Evolutionary conservation across 1,284 basidiomycete species (phyloP), one percentile per base, ranked within the genome.

Genomic region (Fomes fomentarius): DNA sequence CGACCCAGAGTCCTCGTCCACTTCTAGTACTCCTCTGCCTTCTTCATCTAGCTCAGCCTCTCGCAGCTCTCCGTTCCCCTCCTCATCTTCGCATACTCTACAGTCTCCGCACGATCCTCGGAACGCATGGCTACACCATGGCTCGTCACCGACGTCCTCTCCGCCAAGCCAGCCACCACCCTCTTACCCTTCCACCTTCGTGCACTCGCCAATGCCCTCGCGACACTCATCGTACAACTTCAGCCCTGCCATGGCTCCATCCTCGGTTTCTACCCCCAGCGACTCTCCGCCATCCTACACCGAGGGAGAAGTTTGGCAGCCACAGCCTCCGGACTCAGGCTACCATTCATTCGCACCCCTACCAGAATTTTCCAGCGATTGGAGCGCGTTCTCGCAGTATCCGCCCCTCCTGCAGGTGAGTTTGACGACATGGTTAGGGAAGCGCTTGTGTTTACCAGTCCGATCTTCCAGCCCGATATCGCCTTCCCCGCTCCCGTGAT

Each of bases 91-190:
- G 2, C 34, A 39, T 14, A 28, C 22, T 60, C 59, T 30, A 41
- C 58, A 14, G 48, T 63, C 45, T 15, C 17, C 22, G 24, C 22
- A 21, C 33, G 34, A 33, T 62, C 63, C 26, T 69, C 67, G 4
- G 64, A 75, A 54, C 74, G 83, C 4, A 84, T 87, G 74, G 85
- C 85, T 0, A 67, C 84, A 0, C 82, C 84, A 15, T 73, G 87
- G 1, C 66, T 87, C 11, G 85, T 89, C 60, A 79, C 81, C 0
- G 71, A 87, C 19, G 76, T 82, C 3, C 80, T 81, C 0, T 87
- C 86, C 65, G 70, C 75, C 52, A 82, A 87, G 62, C 77, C 88
- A 11, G 74, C 85, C 33, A 17, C 52, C 52, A 6, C 47, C 52
- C 8, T 45, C 52, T 3, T 58, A 58, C 35, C 48, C 52, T 9